Conservation (phyloP, 139 green algal genomes). For the Chlorella sp. region DNA sequence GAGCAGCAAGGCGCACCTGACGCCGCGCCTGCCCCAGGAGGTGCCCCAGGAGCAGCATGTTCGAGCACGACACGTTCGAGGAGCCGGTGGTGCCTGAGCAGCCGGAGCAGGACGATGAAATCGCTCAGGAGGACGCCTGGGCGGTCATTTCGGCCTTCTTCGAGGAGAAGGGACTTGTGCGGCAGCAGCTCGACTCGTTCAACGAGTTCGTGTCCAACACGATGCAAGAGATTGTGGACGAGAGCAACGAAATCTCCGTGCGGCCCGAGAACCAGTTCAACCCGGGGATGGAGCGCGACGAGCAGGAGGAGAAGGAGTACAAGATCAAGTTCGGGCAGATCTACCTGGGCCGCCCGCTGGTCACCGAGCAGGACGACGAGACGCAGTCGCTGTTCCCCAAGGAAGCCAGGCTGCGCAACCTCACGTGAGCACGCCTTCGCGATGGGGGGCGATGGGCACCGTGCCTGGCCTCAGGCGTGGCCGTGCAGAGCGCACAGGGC, state of each 20-base stretch:
- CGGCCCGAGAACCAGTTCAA: conserved; percentile 79
- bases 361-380: conserved; percentile 90
- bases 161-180: conserved; percentile 91
- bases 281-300: conserved; percentile 33
- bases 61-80: conserved; percentile 3
- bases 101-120: conserved; percentile 4
- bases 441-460: no score
- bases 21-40: no score
- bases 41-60: no score
- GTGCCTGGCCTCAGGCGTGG: no score
- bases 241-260: conserved; percentile 55
- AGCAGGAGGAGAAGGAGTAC: conserved; percentile 35
- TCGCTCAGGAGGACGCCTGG: conserved; percentile 49
- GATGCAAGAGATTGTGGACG: conserved; percentile 63
- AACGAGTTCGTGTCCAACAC: conserved; percentile 95
- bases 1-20: no score
- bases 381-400: conserved; percentile 88
- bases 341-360: conserved; percentile 88
- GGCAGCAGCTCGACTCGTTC: conserved; percentile 99
- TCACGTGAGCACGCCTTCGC: conserved; percentile 76
- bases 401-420: conserved; percentile 90
- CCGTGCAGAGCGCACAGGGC: no score
- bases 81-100: neutral
- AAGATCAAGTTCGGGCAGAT: conserved; percentile 92
- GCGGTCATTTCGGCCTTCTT: conserved; percentile 78